A percentile compares a stretch with the other conserved stretches of the same genome.
phyloP scores from a whole-genome alignment of 148 eudicot genomes.

The Cornus controversa region DNA sequence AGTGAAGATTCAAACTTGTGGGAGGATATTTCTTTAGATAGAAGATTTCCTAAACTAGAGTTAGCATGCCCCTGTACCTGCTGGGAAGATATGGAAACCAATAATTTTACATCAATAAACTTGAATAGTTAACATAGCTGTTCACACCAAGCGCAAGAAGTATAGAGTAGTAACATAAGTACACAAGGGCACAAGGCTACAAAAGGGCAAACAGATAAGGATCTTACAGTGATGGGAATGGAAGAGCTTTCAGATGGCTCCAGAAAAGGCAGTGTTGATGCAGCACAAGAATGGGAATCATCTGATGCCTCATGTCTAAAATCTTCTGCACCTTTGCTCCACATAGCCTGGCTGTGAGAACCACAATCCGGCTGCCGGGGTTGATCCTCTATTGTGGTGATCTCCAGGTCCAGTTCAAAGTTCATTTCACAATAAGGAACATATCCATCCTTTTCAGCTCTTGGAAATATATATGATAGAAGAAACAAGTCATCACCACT shows the following conservation, averaged over 20 bases:
- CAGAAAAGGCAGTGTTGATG: conserved; percentile 38
- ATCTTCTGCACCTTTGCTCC: conserved; percentile 15
- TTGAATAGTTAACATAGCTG: not conserved
- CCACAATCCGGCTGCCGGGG: conserved; percentile 19
- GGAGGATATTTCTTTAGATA: conserved; percentile 28
- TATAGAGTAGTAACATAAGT: not conserved
- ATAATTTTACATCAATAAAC: not conserved
- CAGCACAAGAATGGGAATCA: conserved; percentile 52
- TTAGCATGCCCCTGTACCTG: conserved; percentile 39
- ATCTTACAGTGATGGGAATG: conserved; percentile 42
- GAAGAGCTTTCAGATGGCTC: conserved; percentile 16
- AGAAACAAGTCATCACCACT: conserved; percentile 46
- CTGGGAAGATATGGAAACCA: not conserved
- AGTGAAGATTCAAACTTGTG: conserved; percentile 29
- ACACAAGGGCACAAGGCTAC: not conserved
- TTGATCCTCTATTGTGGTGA: conserved; percentile 15
- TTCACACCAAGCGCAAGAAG: not conserved
- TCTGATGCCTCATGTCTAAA: conserved; percentile 31
- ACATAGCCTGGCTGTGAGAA: conserved; percentile 15
- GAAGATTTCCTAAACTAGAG: conserved; percentile 12
- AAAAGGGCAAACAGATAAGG: not conserved
- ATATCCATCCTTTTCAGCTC: conserved; percentile 53
- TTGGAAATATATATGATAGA: conserved; percentile 38
- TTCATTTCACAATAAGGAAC: conserved; percentile 61
- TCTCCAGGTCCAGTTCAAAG: conserved; percentile 22